Evolutionary conservation across 225 moss, liverwort and hornwort genomes (phyloP), one percentile per base, ranked within the genome.

Genomic region (Straminergon stramineum): DNA sequence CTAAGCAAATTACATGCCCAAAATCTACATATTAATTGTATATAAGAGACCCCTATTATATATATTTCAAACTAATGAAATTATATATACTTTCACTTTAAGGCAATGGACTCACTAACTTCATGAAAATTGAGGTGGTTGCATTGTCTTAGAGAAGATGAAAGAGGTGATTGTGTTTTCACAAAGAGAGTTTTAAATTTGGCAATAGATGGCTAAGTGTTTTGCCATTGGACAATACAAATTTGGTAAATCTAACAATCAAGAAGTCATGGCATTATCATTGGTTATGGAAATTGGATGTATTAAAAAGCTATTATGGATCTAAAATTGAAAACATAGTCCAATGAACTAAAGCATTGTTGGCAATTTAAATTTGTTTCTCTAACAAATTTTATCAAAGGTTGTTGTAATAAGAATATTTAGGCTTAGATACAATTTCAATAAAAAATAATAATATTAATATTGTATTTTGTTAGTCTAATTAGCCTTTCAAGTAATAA

Each of bases 221-320:
- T 8, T 32, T 75, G 7, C 31, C 19, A 18, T 30, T 11, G 3
- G 12, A 31, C 0, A 1, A 18, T 17, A 6, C 4, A 48, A 1
- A 51, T 52, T 0, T 52, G 2, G 12, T 1, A 51, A 51, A 75
- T 51, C 1, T 0, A 0, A 52, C 0, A 1, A 32, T 12, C 70
- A 70, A 70, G 7, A 3, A 4, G 1, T 41, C 35, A 15, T 26
- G 26, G 14, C 4, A 24, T 71, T 41, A 11, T 26, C 8, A 41
- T 71, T 71, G 24, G 34, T 39, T 1, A 2, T 11, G 1, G 11
- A 3, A 68, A 20, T 0, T 26, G 4, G 39, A 71, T 71, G 24
- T 41, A 71, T 1, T 39, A 1, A 1, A 23, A 39, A 39, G 10
- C 2, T 70, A 39, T 39, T 2, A 70, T 70, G 22, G 7, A 70